A percentile compares a stretch with the other conserved stretches of the same genome.
These are phyloP conservation scores for Westerdykella ornata DNA, from an alignment of 2,329 filamentous ascomycete species.

Conservation along the genomic window DNA sequence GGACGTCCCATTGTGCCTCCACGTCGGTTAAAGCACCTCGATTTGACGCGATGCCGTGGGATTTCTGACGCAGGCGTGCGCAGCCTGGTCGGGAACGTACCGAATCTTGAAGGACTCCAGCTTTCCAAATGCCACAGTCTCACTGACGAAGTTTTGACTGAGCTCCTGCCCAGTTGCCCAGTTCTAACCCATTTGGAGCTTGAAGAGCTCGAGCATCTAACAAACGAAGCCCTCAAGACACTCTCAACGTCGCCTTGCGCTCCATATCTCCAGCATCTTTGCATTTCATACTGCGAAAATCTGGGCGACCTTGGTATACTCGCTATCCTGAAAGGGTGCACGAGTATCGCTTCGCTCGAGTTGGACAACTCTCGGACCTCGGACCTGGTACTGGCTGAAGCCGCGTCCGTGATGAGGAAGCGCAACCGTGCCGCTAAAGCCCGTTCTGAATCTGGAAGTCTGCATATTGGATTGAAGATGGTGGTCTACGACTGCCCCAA, in stretches of 20 bases:
- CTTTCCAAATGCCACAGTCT: conserved; percentile 70
- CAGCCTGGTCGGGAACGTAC: conserved; percentile 65
- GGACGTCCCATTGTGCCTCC: conserved; percentile 68
- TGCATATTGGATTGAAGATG: conserved; percentile 59
- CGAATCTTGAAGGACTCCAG: conserved; percentile 73
- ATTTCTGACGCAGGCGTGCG: conserved; percentile 69
- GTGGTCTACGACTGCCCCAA: conserved; percentile 88
- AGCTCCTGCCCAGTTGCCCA: conserved; percentile 67
- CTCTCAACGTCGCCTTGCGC: conserved; percentile 73
- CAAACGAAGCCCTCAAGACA: conserved; percentile 66
- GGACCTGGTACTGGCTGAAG: conserved; percentile 78
- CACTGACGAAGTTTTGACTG: conserved; percentile 64
- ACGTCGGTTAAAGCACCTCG: conserved; percentile 73
- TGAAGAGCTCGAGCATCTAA: conserved; percentile 74
- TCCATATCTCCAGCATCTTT: conserved; percentile 65
- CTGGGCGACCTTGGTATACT: conserved; percentile 79
- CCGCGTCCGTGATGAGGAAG: conserved; percentile 67
- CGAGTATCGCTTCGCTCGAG: conserved; percentile 62
- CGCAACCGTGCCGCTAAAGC: conserved; percentile 49
- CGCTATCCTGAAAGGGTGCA: conserved; percentile 70
- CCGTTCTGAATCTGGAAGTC: conserved; percentile 26
- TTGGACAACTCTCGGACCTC: conserved; percentile 93
- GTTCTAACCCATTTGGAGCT: conserved; percentile 79
- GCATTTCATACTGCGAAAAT: conserved; percentile 82
- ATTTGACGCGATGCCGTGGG: conserved; percentile 69